A percentile compares a stretch with the other conserved stretches of the same genome.
Conservation (phyloP, 306 rosid genomes). For the Corylus heterophylla region DNA sequence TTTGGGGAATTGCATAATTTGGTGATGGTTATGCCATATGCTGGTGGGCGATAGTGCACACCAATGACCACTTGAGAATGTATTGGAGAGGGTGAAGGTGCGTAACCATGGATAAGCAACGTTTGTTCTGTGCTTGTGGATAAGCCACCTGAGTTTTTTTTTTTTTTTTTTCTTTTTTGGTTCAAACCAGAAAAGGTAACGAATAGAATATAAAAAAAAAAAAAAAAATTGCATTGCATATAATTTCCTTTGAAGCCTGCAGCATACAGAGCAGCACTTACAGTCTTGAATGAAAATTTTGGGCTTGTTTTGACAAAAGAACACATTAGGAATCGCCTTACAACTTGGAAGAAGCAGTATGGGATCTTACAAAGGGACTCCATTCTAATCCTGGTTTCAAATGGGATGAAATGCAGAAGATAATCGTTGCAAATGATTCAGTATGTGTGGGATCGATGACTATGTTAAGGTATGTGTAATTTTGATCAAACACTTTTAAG, state of each 20-base stretch:
- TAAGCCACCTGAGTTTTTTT: too few species aligned
- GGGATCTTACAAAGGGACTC: constrained; percentile 52
- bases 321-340: constrained; percentile 52
- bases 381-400: constrained; percentile 42
- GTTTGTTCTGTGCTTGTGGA: too few species aligned
- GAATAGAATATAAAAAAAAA: too few species aligned
- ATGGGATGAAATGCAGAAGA: constrained; percentile 58
- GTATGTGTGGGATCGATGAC: constrained; percentile 39
- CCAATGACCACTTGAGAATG: background rate
- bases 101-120: too few species aligned
- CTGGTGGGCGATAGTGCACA: too few species aligned
- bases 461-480: constrained; percentile 45
- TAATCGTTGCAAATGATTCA: constrained; percentile 44
- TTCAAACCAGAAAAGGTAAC: too few species aligned
- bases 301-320: constrained; percentile 43
- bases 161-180: too few species aligned
- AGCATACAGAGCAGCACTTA: constrained; percentile 47
- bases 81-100: too few species aligned
- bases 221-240: too few species aligned
- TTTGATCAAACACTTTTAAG: background rate
- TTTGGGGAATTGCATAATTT: too few species aligned
- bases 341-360: constrained; percentile 62
- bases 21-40: too few species aligned
- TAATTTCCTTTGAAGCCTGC: constrained; percentile 36
- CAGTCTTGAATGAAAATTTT: constrained; percentile 45